phyloP scores from a whole-genome alignment of 805 yeast species.

The Metschnikowia matae region DNA sequence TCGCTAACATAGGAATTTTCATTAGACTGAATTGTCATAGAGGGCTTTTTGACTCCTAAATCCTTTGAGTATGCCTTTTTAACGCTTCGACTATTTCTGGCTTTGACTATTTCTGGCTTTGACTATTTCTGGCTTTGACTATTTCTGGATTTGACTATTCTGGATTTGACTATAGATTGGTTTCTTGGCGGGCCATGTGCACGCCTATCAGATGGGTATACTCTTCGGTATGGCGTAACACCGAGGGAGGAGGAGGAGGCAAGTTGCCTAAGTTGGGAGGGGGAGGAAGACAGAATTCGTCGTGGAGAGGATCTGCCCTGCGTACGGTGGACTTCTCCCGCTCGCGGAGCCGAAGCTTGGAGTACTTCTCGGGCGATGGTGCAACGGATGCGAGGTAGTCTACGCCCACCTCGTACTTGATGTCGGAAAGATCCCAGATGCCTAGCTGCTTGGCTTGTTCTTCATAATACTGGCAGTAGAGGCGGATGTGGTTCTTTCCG shows the following conservation, averaged over 20 bases:
- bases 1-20: too few relatives aligned
- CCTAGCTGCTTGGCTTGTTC: conserved; percentile 29
- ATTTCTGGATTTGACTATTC: not conserved
- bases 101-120: too few relatives aligned
- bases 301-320: conserved; percentile 9
- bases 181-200: conserved; percentile 13
- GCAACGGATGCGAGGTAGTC: conserved; percentile 31
- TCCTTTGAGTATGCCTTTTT: too few relatives aligned
- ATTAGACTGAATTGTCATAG: too few relatives aligned
- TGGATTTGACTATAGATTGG: conserved; percentile 6
- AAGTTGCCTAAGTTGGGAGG: conserved; percentile 15
- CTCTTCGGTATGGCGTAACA: conserved; percentile 13
- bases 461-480: conserved; percentile 74
- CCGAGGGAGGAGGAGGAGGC: conserved; percentile 19
- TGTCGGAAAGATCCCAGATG: conserved; percentile 27
- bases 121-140: too few relatives aligned
- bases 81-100: too few relatives aligned
- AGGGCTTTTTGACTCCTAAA: too few relatives aligned
- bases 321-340: conserved; percentile 14
- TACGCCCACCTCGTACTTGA: conserved; percentile 34
- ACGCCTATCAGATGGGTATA: conserved; percentile 9
- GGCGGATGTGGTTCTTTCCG: conserved; percentile 72
- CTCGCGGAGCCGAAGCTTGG: conserved; percentile 10
- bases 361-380: conserved; percentile 21
- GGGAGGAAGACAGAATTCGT: conserved; percentile 18